Percentiles rank a stretch among this genome's conserved stretches.
phyloP scores from a whole-genome alignment of 2,329 filamentous ascomycete genomes.

The Aspergillus tamarii region DNA sequence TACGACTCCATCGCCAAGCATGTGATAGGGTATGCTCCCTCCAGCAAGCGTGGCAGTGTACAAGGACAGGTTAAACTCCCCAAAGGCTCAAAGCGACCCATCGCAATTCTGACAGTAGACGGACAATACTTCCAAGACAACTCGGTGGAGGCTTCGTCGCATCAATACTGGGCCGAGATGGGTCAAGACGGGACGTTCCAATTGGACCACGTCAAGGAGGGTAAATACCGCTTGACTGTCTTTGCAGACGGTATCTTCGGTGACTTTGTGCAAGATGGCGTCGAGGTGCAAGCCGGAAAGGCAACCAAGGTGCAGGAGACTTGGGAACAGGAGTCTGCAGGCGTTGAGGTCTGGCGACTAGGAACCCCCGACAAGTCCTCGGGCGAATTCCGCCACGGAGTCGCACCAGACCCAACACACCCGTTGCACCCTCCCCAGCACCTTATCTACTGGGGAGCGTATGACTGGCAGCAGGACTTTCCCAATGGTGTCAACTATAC shows the following conservation, averaged over 20 bases:
- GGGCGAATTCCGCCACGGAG: conserved; percentile 64
- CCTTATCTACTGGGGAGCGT: conserved; percentile 63
- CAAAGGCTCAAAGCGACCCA: conserved; percentile 52
- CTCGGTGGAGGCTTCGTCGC: conserved; percentile 55
- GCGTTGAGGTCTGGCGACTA: conserved; percentile 64
- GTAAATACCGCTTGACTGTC: conserved; percentile 64
- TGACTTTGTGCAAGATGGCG: conserved; percentile 58
- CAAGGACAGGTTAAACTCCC: conserved; percentile 58
- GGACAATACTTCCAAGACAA: conserved; percentile 64
- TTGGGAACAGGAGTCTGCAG: conserved; percentile 60
- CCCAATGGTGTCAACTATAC: conserved; percentile 61
- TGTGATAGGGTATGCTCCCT: conserved; percentile 62
- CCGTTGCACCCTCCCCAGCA: conserved; percentile 61
- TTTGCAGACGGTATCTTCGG: conserved; percentile 67
- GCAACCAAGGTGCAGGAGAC: conserved; percentile 42
- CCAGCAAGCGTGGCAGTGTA: conserved; percentile 55
- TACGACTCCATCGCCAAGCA: conserved; percentile 65
- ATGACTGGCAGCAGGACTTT: conserved; percentile 64
- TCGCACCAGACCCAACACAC: conserved; percentile 52
- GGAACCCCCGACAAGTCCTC: conserved; percentile 64
- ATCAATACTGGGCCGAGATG: conserved; percentile 66
- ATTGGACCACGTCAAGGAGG: conserved; percentile 60
- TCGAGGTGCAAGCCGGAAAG: conserved; percentile 48
- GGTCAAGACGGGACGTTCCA: conserved; percentile 51
- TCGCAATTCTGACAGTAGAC: conserved; percentile 59